Conservation (phyloP, 2,329 filamentous ascomycete genomes). For the Fusarium humuli region DNA sequence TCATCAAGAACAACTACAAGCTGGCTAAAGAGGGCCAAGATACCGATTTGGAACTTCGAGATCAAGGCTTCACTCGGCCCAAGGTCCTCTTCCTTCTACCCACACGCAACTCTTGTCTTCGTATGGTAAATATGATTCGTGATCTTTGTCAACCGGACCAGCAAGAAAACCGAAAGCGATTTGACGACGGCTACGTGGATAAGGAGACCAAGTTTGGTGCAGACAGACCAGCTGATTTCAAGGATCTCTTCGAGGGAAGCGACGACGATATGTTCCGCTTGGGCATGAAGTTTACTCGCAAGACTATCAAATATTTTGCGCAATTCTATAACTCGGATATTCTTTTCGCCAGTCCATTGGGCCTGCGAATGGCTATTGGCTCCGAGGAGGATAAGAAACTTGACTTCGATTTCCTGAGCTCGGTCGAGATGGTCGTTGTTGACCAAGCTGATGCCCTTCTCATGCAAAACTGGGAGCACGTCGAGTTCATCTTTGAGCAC, state of each 20-base stretch:
- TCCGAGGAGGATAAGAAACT: slow-evolving; percentile 73
- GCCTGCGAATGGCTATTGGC: slow-evolving; percentile 89
- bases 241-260: slow-evolving; percentile 90
- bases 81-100: slow-evolving; percentile 93
- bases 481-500: slow-evolving; percentile 90
- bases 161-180: slow-evolving; percentile 94
- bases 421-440: slow-evolving; percentile 88
- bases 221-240: slow-evolving; percentile 87
- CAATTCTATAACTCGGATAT: slow-evolving; percentile 98
- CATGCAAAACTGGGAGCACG: slow-evolving; percentile 99
- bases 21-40: slow-evolving; percentile 74
- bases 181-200: slow-evolving; percentile 83
- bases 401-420: slow-evolving; percentile 92
- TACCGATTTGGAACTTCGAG: slow-evolving; percentile 79
- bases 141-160: slow-evolving; percentile 84
- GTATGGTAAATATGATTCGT: slow-evolving; percentile 81
- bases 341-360: slow-evolving; percentile 89
- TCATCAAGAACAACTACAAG: slow-evolving; percentile 91
- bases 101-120: slow-evolving; percentile 86
- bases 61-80: slow-evolving; percentile 95
- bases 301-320: slow-evolving; percentile 93
- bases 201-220: slow-evolving; percentile 73
- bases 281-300: slow-evolving; percentile 96
- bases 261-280: slow-evolving; percentile 97
- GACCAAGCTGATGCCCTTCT: slow-evolving; percentile 93